These are phyloP conservation scores for Eimeria sp. DNA, from an alignment of 169 alveolate genomes.

Conservation along the genomic window DNA sequence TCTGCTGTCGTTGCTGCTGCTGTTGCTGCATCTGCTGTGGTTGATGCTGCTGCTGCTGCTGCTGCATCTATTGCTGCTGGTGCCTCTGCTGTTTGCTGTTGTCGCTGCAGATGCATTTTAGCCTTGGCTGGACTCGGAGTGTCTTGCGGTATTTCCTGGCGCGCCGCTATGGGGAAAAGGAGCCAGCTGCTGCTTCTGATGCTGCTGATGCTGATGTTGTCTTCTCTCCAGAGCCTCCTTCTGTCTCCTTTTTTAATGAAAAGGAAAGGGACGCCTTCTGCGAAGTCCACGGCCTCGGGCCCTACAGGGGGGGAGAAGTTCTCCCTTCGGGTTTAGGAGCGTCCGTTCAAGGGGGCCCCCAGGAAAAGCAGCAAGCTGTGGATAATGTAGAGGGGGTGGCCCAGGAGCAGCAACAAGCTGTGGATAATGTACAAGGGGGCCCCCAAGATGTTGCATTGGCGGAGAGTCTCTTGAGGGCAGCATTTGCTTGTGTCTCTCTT, in stretches of 20 bases:
- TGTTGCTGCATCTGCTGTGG: too few relatives aligned
- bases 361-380: neutral
- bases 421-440: neutral
- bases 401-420: neutral
- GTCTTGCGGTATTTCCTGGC: slow-evolving; percentile 66
- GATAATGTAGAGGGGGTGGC: neutral
- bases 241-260: slow-evolving; percentile 20
- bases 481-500: slow-evolving; percentile 62
- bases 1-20: neutral
- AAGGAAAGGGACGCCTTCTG: slow-evolving; percentile 64
- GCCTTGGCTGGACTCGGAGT: slow-evolving; percentile 69
- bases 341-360: slow-evolving; percentile 21
- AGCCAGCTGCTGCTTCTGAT: slow-evolving; percentile 34
- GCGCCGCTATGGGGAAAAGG: slow-evolving; percentile 69
- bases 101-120: slow-evolving; percentile 66
- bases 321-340: neutral
- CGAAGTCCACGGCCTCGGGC: slow-evolving; percentile 44
- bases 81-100: neutral
- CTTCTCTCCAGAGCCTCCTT: neutral
- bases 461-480: slow-evolving; percentile 71
- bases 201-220: slow-evolving; percentile 2
- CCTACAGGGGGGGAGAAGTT: slow-evolving; percentile 77
- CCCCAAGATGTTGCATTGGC: slow-evolving; percentile 16
- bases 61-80: neutral
- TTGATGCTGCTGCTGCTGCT: neutral